These are phyloP conservation scores for Niveomyces coronatus DNA, from an alignment of 2,329 filamentous ascomycete genomes.

Conservation along the genomic window DNA sequence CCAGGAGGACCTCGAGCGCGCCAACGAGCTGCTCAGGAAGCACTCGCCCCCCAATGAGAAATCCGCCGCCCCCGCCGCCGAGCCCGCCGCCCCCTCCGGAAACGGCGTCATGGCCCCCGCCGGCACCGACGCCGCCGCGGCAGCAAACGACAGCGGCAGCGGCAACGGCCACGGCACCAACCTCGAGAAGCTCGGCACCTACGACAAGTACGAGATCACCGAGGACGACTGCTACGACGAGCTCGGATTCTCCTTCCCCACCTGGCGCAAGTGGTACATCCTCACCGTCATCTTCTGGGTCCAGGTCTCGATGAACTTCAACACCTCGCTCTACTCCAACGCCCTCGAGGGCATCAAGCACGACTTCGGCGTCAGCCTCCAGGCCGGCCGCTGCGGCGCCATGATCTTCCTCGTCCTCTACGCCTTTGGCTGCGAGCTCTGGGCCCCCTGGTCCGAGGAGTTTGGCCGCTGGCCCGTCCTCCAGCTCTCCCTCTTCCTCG, in stretches of 20 bases:
- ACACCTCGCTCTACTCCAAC: conserved; percentile 64
- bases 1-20: conserved; percentile 23
- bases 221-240: conserved; percentile 53
- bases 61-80: conserved; percentile 6
- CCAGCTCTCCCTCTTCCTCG: conserved; percentile 61
- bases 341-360: conserved; percentile 53
- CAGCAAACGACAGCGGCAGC: neutral
- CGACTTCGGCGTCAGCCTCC: conserved; percentile 57
- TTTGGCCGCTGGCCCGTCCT: conserved; percentile 67
- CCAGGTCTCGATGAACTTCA: conserved; percentile 71
- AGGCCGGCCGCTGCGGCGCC: conserved; percentile 62
- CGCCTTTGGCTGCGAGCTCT: conserved; percentile 78
- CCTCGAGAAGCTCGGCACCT: conserved; percentile 26
- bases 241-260: conserved; percentile 51
- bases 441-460: conserved; percentile 83
- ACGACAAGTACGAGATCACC: conserved; percentile 37
- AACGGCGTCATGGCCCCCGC: conserved; percentile 23
- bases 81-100: conserved; percentile 10
- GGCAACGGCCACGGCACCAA: conserved; percentile 7
- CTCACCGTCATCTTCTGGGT: conserved; percentile 64
- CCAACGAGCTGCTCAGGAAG: conserved; percentile 27
- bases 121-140: conserved; percentile 1
- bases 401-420: conserved; percentile 72
- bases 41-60: neutral
- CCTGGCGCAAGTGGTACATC: conserved; percentile 61